phyloP scores from a whole-genome alignment of 2,329 filamentous ascomycete species.

The Dothidotthia symphoricarpi region DNA sequence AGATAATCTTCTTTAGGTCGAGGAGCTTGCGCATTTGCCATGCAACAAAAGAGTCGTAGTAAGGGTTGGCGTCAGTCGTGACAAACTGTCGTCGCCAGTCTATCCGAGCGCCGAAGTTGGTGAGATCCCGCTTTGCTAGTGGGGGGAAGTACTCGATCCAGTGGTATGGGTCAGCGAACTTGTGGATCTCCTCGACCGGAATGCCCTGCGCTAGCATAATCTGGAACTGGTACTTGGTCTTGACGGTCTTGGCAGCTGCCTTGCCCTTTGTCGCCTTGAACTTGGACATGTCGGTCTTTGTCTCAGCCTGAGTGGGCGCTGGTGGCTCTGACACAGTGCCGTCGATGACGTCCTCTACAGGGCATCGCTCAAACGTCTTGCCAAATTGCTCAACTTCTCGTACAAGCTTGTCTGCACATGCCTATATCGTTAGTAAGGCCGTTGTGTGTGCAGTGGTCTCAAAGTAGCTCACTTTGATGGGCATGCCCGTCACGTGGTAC shows the following conservation, averaged over 20 bases:
- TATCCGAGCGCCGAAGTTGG: slow-evolving; percentile 78
- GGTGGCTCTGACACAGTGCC: slow-evolving; percentile 53
- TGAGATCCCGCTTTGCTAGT: slow-evolving; percentile 75
- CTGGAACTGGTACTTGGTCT: slow-evolving; percentile 94
- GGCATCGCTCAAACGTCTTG: slow-evolving; percentile 75
- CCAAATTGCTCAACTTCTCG: slow-evolving; percentile 90
- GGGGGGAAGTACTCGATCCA: slow-evolving; percentile 92
- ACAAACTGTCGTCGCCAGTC: slow-evolving; percentile 93
- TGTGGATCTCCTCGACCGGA: slow-evolving; percentile 82
- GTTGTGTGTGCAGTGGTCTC: too few species aligned
- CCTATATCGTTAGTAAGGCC: slow-evolving; percentile 36
- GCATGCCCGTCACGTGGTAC: slow-evolving; percentile 94
- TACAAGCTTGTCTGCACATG: slow-evolving; percentile 90
- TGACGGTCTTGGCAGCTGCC: slow-evolving; percentile 81
- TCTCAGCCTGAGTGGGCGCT: slow-evolving; percentile 61
- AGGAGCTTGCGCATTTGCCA: slow-evolving; percentile 97
- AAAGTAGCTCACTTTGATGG: slow-evolving; percentile 62
- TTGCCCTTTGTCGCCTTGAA: slow-evolving; percentile 79
- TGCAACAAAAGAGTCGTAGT: slow-evolving; percentile 90
- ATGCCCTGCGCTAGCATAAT: slow-evolving; percentile 93
- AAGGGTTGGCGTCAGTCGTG: slow-evolving; percentile 94
- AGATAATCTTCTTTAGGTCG: slow-evolving; percentile 88
- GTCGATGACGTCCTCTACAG: slow-evolving; percentile 37
- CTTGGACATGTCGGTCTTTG: slow-evolving; percentile 82
- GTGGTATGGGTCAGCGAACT: slow-evolving; percentile 85